Conservation (phyloP, 2,329 filamentous ascomycete genomes). For the Colletotrichum caudatum region DNA sequence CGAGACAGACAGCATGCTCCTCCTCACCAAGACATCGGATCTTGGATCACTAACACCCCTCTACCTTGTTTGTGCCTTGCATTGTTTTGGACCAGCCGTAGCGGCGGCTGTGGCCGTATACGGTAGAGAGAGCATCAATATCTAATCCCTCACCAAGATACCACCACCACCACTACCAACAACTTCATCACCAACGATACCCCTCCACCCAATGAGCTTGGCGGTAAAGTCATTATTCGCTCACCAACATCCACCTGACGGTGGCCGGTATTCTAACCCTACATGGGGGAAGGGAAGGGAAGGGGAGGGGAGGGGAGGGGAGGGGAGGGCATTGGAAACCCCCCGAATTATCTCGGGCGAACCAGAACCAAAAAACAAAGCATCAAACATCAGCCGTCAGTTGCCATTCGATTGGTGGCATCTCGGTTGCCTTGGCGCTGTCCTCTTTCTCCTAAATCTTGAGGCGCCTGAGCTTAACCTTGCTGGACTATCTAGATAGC, state of each 20-base stretch:
- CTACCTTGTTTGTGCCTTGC: constrained; percentile 19
- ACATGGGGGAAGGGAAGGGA: neutral
- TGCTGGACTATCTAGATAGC: neutral
- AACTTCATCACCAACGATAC: neutral
- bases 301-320: too few relatives aligned
- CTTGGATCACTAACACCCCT: constrained; percentile 6
- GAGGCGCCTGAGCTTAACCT: constrained; percentile 18
- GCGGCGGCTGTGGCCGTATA: constrained; percentile 1
- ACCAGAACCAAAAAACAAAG: constrained; percentile 1
- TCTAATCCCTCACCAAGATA: neutral
- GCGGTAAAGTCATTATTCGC: neutral
- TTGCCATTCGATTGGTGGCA: constrained; percentile 21
- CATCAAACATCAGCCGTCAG: constrained; percentile 23
- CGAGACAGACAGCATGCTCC: constrained; percentile 9
- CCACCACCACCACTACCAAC: neutral
- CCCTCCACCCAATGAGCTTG: neutral
- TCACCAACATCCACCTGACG: neutral
- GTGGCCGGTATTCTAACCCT: neutral
- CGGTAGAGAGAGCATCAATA: neutral
- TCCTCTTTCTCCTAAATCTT: neutral
- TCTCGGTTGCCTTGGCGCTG: constrained; percentile 3
- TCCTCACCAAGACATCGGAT: constrained; percentile 4
- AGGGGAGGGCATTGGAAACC: neutral
- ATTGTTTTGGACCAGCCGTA: constrained; percentile 12
- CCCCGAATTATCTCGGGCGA: neutral